Percentiles rank a stretch among this genome's conserved stretches.
Evolutionary conservation across 495 filamentous ascomycete genomes (phyloP).

Genomic region (Echria macrotheca): DNA sequence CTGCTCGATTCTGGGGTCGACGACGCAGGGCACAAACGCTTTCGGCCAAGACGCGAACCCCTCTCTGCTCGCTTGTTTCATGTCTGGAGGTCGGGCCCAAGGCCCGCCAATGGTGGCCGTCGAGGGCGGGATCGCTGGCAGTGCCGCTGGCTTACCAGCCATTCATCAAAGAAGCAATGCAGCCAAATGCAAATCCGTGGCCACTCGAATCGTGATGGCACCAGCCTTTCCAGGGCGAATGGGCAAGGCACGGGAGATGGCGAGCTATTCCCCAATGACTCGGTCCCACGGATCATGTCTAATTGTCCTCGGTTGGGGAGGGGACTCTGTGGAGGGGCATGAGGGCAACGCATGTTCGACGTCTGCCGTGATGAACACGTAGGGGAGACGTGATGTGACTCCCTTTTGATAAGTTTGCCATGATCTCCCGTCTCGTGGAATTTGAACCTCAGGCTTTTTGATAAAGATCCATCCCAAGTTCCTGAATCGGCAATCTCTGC

Average conservation of each 20-base stretch:
- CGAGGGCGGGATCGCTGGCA: slow-evolving; percentile 19
- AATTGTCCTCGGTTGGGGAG: slow-evolving; percentile 12
- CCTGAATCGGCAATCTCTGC: slow-evolving; percentile 21
- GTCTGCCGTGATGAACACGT: neutral
- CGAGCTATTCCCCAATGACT: slow-evolving; percentile 13
- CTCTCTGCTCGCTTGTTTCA: slow-evolving; percentile 37
- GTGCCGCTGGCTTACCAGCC: slow-evolving; percentile 13
- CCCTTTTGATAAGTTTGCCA: no score
- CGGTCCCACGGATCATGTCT: slow-evolving; percentile 15
- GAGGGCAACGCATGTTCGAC: slow-evolving; percentile 3
- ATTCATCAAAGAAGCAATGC: slow-evolving; percentile 31
- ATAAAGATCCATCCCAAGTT: no score
- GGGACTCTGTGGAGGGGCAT: neutral
- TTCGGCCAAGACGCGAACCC: slow-evolving; percentile 22
- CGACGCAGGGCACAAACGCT: slow-evolving; percentile 14
- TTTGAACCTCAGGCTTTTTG: no score
- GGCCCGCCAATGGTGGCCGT: slow-evolving; percentile 27
- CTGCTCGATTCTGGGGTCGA: slow-evolving; percentile 2
- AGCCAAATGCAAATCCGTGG: slow-evolving; percentile 21
- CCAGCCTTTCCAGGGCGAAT: slow-evolving; percentile 15
- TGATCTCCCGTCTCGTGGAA: no score
- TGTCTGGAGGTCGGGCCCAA: slow-evolving; percentile 22
- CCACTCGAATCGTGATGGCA: slow-evolving; percentile 22
- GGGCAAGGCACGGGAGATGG: slow-evolving; percentile 7
- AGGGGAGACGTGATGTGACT: slow-evolving; percentile 9